Evolutionary conservation across 2,329 filamentous ascomycete genomes (phyloP).

Genomic region (Sclerotinia subarctica): DNA sequence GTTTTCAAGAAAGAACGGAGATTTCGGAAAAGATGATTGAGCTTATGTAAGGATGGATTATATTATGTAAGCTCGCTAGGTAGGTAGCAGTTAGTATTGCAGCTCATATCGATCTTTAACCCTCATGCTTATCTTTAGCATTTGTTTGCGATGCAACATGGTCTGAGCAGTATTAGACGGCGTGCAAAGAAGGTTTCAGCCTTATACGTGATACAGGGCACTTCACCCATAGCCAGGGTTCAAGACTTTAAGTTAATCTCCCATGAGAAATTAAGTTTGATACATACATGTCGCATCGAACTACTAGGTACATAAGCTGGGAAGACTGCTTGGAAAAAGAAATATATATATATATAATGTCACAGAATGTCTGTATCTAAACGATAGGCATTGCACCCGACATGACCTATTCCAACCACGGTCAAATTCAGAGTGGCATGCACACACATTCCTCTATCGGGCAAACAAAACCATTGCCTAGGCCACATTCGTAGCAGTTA

Average conservation of each 20-base stretch:
- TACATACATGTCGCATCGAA: neutral
- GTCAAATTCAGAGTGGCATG: neutral
- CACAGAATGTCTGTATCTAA: neutral
- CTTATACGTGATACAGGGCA: no score
- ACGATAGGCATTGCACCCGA: no score
- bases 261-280: neutral
- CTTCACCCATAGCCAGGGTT: no score
- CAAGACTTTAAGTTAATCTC: neutral
- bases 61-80: neutral
- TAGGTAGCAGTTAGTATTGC: no score
- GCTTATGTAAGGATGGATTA: neutral
- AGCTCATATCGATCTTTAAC: no score
- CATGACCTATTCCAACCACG: neutral
- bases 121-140: no score
- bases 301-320: no score
- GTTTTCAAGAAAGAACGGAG: neutral
- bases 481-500: neutral
- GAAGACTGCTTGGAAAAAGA: no score
- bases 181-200: no score
- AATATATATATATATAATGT: no score
- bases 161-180: no score
- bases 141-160: no score
- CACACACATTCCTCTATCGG: neutral
- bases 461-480: neutral
- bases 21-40: neutral